Evolutionary conservation across 768 basidiomycete genomes (phyloP), one percentile per base, ranked within the genome.

Genomic region (Inosperma sp.): DNA sequence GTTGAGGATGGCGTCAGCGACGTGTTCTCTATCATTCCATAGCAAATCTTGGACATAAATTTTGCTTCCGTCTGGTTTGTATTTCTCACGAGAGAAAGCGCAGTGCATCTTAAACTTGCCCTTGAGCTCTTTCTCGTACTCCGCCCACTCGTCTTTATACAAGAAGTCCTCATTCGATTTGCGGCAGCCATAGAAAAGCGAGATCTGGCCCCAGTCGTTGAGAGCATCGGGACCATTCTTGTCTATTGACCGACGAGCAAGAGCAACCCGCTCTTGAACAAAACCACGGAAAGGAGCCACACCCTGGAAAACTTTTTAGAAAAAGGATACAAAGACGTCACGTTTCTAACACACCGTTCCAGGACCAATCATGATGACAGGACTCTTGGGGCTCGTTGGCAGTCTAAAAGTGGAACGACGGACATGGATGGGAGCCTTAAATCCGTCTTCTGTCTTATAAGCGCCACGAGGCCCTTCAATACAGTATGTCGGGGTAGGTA

Each of bases 211-310:
- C 96, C 96, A 99, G 67, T 97, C 94, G 10, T 81, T 81, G 55
- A 99, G 83, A 5, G 89, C 94, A 53, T 94, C 90, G 7, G 85
- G 80, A 7, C 95, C 95, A 61, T 94, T 94, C 80, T 97, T 97
- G 61, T 94, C 94, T 49, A 93, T 78, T 0, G 93, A 89, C 54
- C 93, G 92, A 54, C 90, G 88, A 10, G 94, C 96, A 26, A 98
- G 84, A 8, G 93, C 93, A 35, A 99, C 86, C 58, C 96, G 91
- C 67, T 99, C 96, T 71, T 99, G 96, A 7, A 98, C 81, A 69
- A 99, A 99, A 2, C 95, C 96, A 54, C 96, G 89, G 90, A 99
- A 99, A 7, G 96, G 96, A 39, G 96, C 96, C 49, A 99, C 93
- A 74, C 96, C 96, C 93, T 95, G 52, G 17, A 33, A 34, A 42